phyloP scores from a whole-genome alignment of 129 eudicot genomes.

The Lactuca sativa region DNA sequence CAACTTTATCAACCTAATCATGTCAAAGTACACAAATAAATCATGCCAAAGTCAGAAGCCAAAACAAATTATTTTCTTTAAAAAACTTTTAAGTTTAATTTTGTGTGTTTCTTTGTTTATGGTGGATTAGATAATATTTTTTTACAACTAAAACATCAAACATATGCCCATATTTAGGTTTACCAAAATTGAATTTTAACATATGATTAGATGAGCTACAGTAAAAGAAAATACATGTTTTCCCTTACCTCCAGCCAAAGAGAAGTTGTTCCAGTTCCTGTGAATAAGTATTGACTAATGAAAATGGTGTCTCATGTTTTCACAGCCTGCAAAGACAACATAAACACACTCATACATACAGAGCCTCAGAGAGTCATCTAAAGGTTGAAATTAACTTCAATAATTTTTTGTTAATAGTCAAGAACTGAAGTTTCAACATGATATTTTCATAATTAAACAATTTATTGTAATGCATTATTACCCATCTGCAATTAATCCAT shows the following conservation, averaged over 20 bases:
- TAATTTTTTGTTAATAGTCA: neutral
- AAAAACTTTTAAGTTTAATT: too few relatives aligned
- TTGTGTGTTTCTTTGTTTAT: too few relatives aligned
- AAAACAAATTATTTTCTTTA: too few relatives aligned
- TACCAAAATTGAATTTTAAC: too few relatives aligned
- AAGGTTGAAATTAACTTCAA: neutral
- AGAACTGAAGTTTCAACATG: neutral
- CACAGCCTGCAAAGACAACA: constrained; percentile 63
- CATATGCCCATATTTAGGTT: too few relatives aligned
- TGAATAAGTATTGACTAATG: constrained; percentile 85
- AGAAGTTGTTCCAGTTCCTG: constrained; percentile 94
- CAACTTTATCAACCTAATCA: too few relatives aligned
- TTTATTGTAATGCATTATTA: neutral
- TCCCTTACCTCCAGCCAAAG: constrained; percentile 93
- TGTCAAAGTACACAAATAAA: too few relatives aligned
- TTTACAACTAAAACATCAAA: too few relatives aligned
- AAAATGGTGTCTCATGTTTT: constrained; percentile 89
- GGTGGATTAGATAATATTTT: too few relatives aligned
- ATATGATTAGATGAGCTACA: neutral
- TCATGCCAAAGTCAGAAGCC: too few relatives aligned
- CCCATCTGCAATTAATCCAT: neutral
- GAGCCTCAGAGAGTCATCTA: neutral
- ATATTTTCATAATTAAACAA: neutral
- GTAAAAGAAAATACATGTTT: neutral
- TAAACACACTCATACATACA: constrained; percentile 18